phyloP scores from a whole-genome alignment of 148 eudicot genomes.

The Limonium bicolor region DNA sequence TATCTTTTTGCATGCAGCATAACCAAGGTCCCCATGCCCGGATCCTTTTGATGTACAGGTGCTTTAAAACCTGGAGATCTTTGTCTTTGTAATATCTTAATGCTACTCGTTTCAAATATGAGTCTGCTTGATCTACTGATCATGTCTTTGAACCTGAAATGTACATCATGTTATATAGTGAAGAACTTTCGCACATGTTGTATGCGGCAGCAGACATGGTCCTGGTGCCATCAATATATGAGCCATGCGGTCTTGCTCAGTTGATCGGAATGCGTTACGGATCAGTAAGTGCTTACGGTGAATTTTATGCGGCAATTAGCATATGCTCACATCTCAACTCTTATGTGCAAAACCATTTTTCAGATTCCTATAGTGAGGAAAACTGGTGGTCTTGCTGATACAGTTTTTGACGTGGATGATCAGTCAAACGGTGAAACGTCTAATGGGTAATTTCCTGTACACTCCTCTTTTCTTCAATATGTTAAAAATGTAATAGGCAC shows the following conservation, averaged over 20 bases:
- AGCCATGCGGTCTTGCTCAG: slow-evolving; percentile 90
- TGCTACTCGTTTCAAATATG: too few species aligned
- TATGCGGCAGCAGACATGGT: slow-evolving; percentile 91
- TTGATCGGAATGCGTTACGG: slow-evolving; percentile 96
- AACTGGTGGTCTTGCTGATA: slow-evolving; percentile 93
- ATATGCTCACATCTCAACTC: neutral
- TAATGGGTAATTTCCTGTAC: slow-evolving; percentile 41
- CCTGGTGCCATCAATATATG: slow-evolving; percentile 76
- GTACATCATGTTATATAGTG: too few species aligned
- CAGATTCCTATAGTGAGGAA: slow-evolving; percentile 80
- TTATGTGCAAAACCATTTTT: neutral
- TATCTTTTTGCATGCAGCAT: slow-evolving; percentile 39
- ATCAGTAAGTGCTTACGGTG: slow-evolving; percentile 27
- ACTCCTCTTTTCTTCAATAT: too few species aligned
- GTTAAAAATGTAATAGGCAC: too few species aligned
- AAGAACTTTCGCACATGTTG: slow-evolving; percentile 81
- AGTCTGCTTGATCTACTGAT: too few species aligned
- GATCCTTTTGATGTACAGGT: slow-evolving; percentile 79
- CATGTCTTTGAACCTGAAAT: too few species aligned
- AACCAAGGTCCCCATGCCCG: slow-evolving; percentile 53
- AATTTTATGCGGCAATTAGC: neutral
- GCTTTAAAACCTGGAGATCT: too few species aligned
- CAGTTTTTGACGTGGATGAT: slow-evolving; percentile 77
- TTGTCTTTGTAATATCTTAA: too few species aligned
- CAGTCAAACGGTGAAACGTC: slow-evolving; percentile 34